Evolutionary conservation across 192 early-diverging fungal genomes (phyloP).

Genomic region (Linnemannia zychae): DNA sequence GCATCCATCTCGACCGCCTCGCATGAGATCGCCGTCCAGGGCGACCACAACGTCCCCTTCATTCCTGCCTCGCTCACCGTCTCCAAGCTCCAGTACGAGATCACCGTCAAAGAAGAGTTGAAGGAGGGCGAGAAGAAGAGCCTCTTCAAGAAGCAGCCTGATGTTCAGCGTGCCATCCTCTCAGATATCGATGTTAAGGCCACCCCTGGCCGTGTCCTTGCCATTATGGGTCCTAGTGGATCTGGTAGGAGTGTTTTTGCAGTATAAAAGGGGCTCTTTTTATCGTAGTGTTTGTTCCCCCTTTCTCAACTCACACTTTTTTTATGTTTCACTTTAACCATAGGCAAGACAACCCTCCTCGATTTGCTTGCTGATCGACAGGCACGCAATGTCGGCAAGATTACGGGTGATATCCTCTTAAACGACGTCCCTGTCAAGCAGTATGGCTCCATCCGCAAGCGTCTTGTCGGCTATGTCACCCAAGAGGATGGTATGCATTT

Average conservation of each 20-base stretch:
- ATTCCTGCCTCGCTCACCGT: constrained; percentile 45
- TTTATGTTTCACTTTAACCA: background rate
- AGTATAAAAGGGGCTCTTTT: no score
- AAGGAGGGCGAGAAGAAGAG: constrained; percentile 40
- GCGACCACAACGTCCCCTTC: constrained; percentile 37
- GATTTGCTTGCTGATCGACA: constrained; percentile 71
- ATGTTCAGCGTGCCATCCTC: constrained; percentile 38
- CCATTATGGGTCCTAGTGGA: constrained; percentile 73
- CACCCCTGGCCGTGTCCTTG: constrained; percentile 68
- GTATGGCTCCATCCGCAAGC: constrained; percentile 67
- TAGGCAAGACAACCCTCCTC: constrained; percentile 75
- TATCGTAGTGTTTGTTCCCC: no score
- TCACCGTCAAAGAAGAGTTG: constrained; percentile 35
- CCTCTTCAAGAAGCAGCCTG: constrained; percentile 39
- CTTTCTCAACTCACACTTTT: background rate
- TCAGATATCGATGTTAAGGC: constrained; percentile 42
- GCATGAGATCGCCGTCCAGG: background rate
- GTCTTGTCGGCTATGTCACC: constrained; percentile 70
- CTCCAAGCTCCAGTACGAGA: constrained; percentile 40
- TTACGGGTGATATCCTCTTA: constrained; percentile 68
- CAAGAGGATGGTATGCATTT: constrained; percentile 64
- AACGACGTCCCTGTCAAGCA: constrained; percentile 68
- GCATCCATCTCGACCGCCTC: constrained; percentile 9
- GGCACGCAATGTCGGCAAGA: constrained; percentile 55
- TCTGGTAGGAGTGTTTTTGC: constrained; percentile 48